A percentile compares a stretch with the other conserved stretches of the same genome.
Conservation (phyloP, 345 rosid genomes). For the Lumnitzera racemosa region DNA sequence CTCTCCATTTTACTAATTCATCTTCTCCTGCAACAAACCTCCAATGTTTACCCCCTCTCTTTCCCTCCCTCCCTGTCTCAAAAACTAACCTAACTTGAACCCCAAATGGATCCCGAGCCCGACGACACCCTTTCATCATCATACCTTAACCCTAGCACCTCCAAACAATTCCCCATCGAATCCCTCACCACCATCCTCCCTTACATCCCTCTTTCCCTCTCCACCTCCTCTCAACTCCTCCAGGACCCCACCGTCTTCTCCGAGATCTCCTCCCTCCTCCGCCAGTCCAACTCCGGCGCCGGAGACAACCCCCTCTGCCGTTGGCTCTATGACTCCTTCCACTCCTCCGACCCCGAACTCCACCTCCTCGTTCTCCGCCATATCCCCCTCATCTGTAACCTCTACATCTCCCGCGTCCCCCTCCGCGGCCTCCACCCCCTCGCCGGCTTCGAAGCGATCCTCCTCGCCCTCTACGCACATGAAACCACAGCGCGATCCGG, state of each 20-base stretch:
- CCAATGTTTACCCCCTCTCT: background rate
- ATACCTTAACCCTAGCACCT: constrained; percentile 11
- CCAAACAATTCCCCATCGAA: constrained; percentile 28
- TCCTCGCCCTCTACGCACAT: constrained; percentile 70
- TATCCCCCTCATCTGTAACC: constrained; percentile 60
- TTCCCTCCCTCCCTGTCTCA: background rate
- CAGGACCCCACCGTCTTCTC: constrained; percentile 40
- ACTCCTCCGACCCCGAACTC: constrained; percentile 44
- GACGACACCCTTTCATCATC: constrained; percentile 4
- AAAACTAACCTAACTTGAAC: background rate
- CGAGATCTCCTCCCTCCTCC: constrained; percentile 64
- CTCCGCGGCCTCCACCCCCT: constrained; percentile 48
- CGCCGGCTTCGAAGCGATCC: constrained; percentile 81
- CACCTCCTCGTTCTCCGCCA: constrained; percentile 69
- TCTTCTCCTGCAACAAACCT: background rate
- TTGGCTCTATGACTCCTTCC: constrained; percentile 92
- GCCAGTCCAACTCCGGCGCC: constrained; percentile 57
- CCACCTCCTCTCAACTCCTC: constrained; percentile 40
- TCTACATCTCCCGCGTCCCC: constrained; percentile 68
- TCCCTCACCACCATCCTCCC: constrained; percentile 45
- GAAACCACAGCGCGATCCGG: constrained; percentile 60
- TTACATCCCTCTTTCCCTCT: constrained; percentile 27
- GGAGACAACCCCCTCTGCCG: constrained; percentile 79
- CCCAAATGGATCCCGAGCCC: background rate
- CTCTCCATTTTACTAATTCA: background rate